Conservation (phyloP, 805 yeast species). For the Kuraishia cidri region DNA sequence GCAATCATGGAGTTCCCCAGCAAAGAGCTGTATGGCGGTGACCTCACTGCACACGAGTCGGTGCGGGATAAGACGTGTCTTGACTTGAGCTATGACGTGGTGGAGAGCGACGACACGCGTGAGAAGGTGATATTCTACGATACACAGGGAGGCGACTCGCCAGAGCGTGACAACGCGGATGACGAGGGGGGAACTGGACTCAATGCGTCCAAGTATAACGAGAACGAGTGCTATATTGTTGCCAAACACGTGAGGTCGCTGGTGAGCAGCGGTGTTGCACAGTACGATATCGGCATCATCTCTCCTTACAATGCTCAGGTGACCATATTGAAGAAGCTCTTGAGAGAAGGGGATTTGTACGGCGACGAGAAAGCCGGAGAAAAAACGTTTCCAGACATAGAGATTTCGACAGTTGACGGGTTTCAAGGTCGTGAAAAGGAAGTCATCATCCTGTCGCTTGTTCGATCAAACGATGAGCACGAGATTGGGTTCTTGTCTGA, state of each 20-base stretch:
- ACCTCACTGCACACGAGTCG: constrained; percentile 51
- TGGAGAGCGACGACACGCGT: constrained; percentile 43
- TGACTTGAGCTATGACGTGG: constrained; percentile 39
- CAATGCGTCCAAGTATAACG: constrained; percentile 61
- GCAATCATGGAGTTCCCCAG: constrained; percentile 77
- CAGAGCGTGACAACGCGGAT: constrained; percentile 39
- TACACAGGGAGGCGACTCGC: constrained; percentile 83
- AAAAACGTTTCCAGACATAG: constrained; percentile 34
- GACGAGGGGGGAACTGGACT: constrained; percentile 10
- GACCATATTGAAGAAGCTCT: constrained; percentile 36
- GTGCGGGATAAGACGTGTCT: constrained; percentile 42
- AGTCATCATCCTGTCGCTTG: constrained; percentile 69
- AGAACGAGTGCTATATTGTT: constrained; percentile 63
- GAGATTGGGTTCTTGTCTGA: constrained; percentile 83
- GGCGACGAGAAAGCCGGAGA: constrained; percentile 6
- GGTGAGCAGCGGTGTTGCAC: constrained; percentile 39
- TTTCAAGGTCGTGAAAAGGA: constrained; percentile 97
- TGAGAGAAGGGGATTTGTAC: constrained; percentile 19
- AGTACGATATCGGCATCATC: constrained; percentile 67
- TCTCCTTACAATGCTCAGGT: constrained; percentile 93
- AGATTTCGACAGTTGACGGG: constrained; percentile 89
- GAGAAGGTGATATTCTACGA: constrained; percentile 75
- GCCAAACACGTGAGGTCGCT: constrained; percentile 45
- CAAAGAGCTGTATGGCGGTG: constrained; percentile 47
- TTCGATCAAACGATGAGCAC: constrained; percentile 62